phyloP scores from a whole-genome alignment of 2,329 filamentous ascomycete species.

The Exophiala sideris region DNA sequence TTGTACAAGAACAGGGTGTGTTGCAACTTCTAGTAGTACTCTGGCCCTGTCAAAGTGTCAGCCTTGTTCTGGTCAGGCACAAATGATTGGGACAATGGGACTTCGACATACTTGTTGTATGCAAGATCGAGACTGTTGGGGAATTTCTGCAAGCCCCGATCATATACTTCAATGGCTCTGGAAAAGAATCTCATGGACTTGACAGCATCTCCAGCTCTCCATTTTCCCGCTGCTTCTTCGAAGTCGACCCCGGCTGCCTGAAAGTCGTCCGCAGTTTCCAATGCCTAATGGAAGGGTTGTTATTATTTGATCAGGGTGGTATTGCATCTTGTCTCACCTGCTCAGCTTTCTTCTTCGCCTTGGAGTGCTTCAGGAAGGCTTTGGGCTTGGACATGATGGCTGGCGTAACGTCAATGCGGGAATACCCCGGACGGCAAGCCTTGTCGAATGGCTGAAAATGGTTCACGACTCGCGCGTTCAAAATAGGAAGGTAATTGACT shows the following conservation, averaged over 20 bases:
- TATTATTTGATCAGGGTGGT: constrained; percentile 2
- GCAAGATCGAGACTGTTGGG: constrained; percentile 66
- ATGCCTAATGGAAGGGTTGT: constrained; percentile 39
- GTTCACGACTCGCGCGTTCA: too few species aligned
- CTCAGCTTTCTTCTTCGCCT: constrained; percentile 33
- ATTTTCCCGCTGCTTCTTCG: constrained; percentile 72
- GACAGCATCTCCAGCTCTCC: constrained; percentile 65
- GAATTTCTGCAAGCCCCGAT: constrained; percentile 59
- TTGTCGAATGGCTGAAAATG: background rate
- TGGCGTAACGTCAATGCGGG: background rate
- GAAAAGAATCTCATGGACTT: constrained; percentile 60
- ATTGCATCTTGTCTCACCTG: constrained; percentile 31
- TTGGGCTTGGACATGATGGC: constrained; percentile 27
- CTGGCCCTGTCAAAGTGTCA: constrained; percentile 51
- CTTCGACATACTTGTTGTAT: constrained; percentile 63
- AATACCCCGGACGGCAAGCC: background rate
- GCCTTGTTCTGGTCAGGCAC: constrained; percentile 9
- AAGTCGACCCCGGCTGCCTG: constrained; percentile 65
- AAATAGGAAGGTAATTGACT: background rate
- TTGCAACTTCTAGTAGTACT: constrained; percentile 66
- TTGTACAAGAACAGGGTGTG: constrained; percentile 60
- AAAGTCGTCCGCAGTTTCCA: constrained; percentile 65
- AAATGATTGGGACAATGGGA: background rate
- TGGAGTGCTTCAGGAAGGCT: constrained; percentile 28
- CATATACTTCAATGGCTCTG: constrained; percentile 64